Base-by-base conservation (phyloP, 2,329 filamentous ascomycete species). In the Lasiodiplodia sp. region DNA sequence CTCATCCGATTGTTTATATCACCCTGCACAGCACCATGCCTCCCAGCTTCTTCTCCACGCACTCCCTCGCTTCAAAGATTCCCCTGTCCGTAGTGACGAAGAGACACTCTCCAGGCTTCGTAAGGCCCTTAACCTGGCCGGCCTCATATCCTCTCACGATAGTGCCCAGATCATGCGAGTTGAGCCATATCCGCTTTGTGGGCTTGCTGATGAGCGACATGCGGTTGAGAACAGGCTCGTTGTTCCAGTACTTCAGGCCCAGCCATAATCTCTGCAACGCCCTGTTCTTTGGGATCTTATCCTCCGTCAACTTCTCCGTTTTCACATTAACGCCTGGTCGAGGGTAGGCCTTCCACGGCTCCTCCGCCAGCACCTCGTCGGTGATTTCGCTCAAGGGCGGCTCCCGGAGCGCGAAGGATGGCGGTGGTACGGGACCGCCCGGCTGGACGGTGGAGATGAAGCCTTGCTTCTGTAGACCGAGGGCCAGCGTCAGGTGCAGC, bases 181-280 rank as follows among this genome's bases (percentile, higher is more conserved):
- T 85, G 70, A 93, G 84, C 73, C 86, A 91, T 77, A 96, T 86
- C 73, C 88, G 81, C 72, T 93, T 86, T 75, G 88, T 94, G 11
- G 93, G 91, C 80, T 90, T 95, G 75, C 87, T 91, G 70, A 97
- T 84, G 76, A 91, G 79, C 60, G 81, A 79, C 75, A 95, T 86
- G 71, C 88, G 86, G 71, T 84, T 85, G 72, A 97, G 82, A 25
- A 97, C 93, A 6, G 94, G 93, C 79, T 90, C 85, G 76, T 91
- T 91, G 73, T 94, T 89, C 88, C 88, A 92, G 86, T 97, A 97
- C 83, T 97, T 97, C 75, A 97, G 83, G 1, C 93, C 93, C 14
- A 97, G 81, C 94, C 94, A 97, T 72, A 97, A 83, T 70, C 94
- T 86, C 77, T 92, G 86, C 49, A 84, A 86, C 4, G 93, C 87